Evolutionary conservation across 495 filamentous ascomycete genomes (phyloP).

Genomic region (Tuber magnatum): DNA sequence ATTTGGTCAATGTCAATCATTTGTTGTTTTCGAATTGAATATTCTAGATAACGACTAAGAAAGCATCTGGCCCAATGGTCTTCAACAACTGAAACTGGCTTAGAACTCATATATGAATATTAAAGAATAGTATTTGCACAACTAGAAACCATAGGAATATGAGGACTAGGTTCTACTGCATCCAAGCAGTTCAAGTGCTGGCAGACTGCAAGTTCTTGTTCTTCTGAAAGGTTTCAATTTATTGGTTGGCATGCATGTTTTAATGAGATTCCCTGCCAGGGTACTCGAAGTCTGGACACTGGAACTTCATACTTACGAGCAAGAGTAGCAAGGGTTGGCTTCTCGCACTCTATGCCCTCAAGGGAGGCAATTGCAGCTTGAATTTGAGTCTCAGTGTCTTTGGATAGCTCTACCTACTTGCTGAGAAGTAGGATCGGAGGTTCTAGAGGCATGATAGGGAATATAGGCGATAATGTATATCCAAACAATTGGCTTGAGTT

Average conservation of each 20-base stretch:
- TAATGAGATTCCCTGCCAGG: constrained; percentile 9
- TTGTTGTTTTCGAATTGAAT: constrained; percentile 17
- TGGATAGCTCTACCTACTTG: no score
- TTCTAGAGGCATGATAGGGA: no score
- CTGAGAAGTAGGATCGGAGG: no score
- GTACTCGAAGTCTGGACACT: constrained; percentile 6
- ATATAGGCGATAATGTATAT: no score
- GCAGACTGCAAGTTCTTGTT: constrained; percentile 22
- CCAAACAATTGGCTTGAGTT: no score
- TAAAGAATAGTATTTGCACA: constrained; percentile 24
- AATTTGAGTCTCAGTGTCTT: no score
- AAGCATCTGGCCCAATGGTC: constrained; percentile 26
- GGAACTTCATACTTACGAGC: no score
- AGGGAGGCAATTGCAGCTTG: no score
- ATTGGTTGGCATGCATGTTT: neutral
- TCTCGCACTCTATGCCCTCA: no score
- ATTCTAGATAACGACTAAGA: constrained; percentile 30
- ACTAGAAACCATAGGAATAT: constrained; percentile 10
- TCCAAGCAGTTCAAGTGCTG: constrained; percentile 22
- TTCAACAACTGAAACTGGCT: constrained; percentile 5
- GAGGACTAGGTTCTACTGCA: constrained; percentile 10
- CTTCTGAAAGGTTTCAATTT: constrained; percentile 12
- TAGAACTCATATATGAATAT: neutral
- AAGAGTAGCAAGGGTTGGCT: no score
- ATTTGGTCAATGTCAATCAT: neutral